Evolutionary conservation across 768 basidiomycete genomes (phyloP), one percentile per base, ranked within the genome.

Genomic region (Leucocoprinus birnbaumii): DNA sequence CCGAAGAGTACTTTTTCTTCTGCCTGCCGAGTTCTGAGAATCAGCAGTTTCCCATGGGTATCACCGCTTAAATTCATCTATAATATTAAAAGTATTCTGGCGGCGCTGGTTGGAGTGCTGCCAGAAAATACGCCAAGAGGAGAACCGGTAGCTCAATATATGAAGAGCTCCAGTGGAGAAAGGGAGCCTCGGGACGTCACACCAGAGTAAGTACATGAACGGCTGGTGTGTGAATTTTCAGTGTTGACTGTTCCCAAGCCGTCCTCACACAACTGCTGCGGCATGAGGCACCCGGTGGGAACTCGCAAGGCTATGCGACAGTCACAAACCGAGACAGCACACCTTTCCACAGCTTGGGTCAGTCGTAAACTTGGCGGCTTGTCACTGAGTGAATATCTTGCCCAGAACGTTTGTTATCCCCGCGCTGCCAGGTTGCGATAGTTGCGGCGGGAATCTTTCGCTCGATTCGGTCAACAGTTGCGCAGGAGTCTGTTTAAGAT

Each of bases 201-300:
- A 34, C 21, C 26, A 49, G 21, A 21, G 13, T 22, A 16, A 50
- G 31, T 16, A 35, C 16, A 13, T 38, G 35, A 22, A 16, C 48
- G 37, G 31, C 11, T 11, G 31, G 31, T 26, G 37, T 50, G 37
- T 40, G 48, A 50, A 38, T 2, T 38, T 8, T 9, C 27, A 7
- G 8, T 48, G 27, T 22, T 35, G 27, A 27, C 16, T 37, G 14
- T 25, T 7, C 31, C 5, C 31, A 31, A 31, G 31, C 11, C 31
- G 4, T 8, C 38, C 48, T 24, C 48, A 50, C 48, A 37, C 18
- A 50, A 24, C 21, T 50, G 37, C 48, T 50, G 48, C 48, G 48
- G 31, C 31, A 31, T 11, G 31, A 31, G 31, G 31, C 31, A 31
- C 11, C 31, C 31, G 31, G 11, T 5, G 5, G 31, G 31, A 22